Base-by-base conservation (phyloP, 352 stramenopile genomes). In the Phytophthora uliginosa region DNA sequence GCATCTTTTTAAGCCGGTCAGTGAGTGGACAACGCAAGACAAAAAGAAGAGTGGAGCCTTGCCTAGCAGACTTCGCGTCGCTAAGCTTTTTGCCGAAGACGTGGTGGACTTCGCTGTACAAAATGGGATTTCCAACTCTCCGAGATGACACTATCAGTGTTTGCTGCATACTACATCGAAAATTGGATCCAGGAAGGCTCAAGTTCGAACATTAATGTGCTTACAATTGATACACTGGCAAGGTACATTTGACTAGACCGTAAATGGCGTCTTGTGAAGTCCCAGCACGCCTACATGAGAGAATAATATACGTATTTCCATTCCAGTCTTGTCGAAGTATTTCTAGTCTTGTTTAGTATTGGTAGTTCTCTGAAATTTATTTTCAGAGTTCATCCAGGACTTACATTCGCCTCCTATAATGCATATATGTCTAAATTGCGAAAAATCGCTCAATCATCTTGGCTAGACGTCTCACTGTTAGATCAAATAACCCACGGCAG, bases 1-100 rank as follows among this genome's bases (percentile, higher is more conserved):
- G 17, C 61, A 68, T 24, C n/a, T 61, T 17, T 67, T 68, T n/a
- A 68, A 68, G 34, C 6, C 61, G 3, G 17, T 68, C 22, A 45
- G 50, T 12, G 22, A 58, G 33, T 66, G 59, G 59, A 66, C 48
- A 40, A 42, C 7, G 17, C n/a, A n/a, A 26, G 47, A 66, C 34
- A 66, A 53, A 60, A 61, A 55, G 34, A 60, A 38, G 4, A 61
- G 34, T 20, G 24, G 51, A 4, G 22, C 9, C 2, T 47, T 60
- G 18, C 60, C 60, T 18, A 67, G 51, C 20, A 50, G 60, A 15
- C 51, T 67, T 9, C 55, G 60, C 53, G 51, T 60, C 31, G 60
- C 60, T 24, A 60, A 67, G n/a, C 51, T 68, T 2, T 50, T 68
- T 18, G 61, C 26, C 4, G 18, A 61, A 61, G 61, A 68, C 17